These are phyloP conservation scores for Amanita fuliginea DNA, from an alignment of 768 basidiomycete genomes.

Conservation along the genomic window DNA sequence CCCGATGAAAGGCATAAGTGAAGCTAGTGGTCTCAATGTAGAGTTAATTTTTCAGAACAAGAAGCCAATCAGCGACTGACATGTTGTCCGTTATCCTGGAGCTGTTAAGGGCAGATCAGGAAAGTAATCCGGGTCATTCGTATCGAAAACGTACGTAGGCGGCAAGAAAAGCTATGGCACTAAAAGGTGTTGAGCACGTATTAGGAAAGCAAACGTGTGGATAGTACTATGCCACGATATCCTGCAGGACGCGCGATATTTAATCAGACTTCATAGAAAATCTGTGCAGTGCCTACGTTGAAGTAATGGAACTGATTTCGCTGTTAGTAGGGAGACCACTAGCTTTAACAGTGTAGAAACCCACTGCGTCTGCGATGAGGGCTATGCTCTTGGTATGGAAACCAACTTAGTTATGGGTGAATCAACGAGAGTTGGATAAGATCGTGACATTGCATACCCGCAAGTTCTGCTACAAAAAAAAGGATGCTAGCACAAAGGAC, in stretches of 20 bases:
- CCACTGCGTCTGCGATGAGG: constrained; percentile 44
- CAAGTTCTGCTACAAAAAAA: constrained; percentile 42
- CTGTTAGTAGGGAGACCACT: constrained; percentile 3
- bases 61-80: constrained; percentile 16
- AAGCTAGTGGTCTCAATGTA: constrained; percentile 31
- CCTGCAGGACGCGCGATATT: constrained; percentile 15
- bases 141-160: constrained; percentile 25
- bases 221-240: constrained; percentile 35
- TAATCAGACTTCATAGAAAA: background rate
- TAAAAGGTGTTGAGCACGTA: constrained; percentile 8
- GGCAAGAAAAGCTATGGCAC: constrained; percentile 34
- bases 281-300: constrained; percentile 23
- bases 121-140: background rate
- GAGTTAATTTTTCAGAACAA: background rate
- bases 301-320: constrained; percentile 39
- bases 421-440: background rate
- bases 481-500: constrained; percentile 34
- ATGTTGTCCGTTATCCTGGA: constrained; percentile 32
- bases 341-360: constrained; percentile 12
- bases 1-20: constrained; percentile 46
- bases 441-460: constrained; percentile 16
- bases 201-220: background rate
- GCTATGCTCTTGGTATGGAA: constrained; percentile 45
- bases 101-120: constrained; percentile 15
- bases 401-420: constrained; percentile 24